Evolutionary conservation across 2,329 filamentous ascomycete species (phyloP).

Genomic region (Coniochaeta hoffmannii): DNA sequence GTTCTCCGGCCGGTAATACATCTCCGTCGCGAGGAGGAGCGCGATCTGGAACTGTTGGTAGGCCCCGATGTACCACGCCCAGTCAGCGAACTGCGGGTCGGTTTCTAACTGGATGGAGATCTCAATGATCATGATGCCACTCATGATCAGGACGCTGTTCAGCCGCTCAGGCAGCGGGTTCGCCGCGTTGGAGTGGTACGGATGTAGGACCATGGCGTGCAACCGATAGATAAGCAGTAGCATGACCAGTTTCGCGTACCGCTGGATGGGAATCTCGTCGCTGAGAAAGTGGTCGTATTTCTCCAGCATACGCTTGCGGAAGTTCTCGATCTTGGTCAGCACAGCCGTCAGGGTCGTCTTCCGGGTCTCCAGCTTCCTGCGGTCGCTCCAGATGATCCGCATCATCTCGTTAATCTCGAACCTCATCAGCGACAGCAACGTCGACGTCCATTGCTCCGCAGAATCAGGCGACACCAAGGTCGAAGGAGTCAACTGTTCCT

Average conservation of each 20-base stretch:
- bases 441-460: constrained; percentile 55
- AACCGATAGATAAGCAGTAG: constrained; percentile 55
- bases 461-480: constrained; percentile 34
- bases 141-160: constrained; percentile 55
- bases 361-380: constrained; percentile 54
- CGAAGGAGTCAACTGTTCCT: constrained; percentile 46
- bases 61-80: constrained; percentile 66
- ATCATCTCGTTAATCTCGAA: constrained; percentile 70
- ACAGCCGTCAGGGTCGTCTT: constrained; percentile 56
- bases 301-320: constrained; percentile 55
- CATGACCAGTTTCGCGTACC: constrained; percentile 56
- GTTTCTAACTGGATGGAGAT: constrained; percentile 39
- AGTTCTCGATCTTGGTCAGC: constrained; percentile 61
- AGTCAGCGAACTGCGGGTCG: constrained; percentile 39
- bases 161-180: constrained; percentile 53
- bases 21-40: constrained; percentile 59
- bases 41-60: constrained; percentile 68
- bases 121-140: constrained; percentile 44
- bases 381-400: constrained; percentile 62
- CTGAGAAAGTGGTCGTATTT: constrained; percentile 60
- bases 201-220: constrained; percentile 61
- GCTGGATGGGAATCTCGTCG: constrained; percentile 52
- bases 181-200: constrained; percentile 47
- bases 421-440: constrained; percentile 59
- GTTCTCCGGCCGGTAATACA: constrained; percentile 51